Conservation (phyloP, 371 early-diverging fungal genomes). For the Lichtheimia ornata region DNA sequence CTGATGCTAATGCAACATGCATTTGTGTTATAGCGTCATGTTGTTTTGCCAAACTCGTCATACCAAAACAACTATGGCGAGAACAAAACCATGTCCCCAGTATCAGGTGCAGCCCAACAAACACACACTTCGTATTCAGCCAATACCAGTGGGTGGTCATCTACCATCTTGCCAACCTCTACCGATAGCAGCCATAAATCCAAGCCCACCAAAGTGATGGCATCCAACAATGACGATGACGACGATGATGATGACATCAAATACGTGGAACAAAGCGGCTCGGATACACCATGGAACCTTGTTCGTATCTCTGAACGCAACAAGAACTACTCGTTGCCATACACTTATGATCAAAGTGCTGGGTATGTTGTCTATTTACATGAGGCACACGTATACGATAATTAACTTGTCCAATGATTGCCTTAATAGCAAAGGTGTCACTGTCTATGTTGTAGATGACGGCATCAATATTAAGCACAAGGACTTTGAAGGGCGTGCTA, state of each 20-base stretch:
- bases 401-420: not conserved
- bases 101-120: no score
- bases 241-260: not conserved
- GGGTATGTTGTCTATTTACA: slow-evolving; percentile 17
- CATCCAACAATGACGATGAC: not conserved
- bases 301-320: slow-evolving; percentile 37
- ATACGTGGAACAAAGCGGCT: not conserved
- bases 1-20: no score
- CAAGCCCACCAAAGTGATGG: not conserved
- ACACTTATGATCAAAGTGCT: slow-evolving; percentile 29
- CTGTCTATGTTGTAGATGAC: slow-evolving; percentile 61
- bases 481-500: slow-evolving; percentile 67
- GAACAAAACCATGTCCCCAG: no score
- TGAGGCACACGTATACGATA: not conserved
- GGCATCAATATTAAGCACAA: slow-evolving; percentile 41
- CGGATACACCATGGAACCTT: slow-evolving; percentile 42
- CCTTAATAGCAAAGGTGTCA: slow-evolving; percentile 33
- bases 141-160: slow-evolving; percentile 6
- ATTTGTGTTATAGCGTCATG: no score
- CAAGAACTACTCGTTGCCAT: slow-evolving; percentile 20
- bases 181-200: not conserved
- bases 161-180: slow-evolving; percentile 7
- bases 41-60: no score
- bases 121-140: not conserved
- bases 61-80: no score